Percentiles rank a stretch among this genome's conserved stretches.
phyloP scores from a whole-genome alignment of 768 basidiomycete genomes.

The Sarcomyxa edulis region DNA sequence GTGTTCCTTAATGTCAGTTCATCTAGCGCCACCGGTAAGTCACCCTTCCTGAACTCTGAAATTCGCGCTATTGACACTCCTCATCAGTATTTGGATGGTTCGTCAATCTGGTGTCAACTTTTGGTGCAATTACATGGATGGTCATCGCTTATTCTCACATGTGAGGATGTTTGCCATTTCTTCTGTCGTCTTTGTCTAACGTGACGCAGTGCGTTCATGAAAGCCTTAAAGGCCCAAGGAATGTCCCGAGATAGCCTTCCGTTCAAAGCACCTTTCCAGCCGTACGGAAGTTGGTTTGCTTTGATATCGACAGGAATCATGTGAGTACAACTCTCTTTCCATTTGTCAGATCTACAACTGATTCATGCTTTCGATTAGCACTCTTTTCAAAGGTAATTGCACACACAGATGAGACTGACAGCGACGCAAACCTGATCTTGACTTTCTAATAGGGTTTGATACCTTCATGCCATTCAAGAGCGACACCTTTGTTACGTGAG shows the following conservation, averaged over 20 bases:
- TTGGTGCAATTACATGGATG: slow-evolving; percentile 46
- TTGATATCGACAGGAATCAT: slow-evolving; percentile 46
- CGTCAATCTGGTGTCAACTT: slow-evolving; percentile 42
- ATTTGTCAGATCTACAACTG: too few species aligned
- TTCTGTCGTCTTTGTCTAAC: neutral
- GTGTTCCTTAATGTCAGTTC: slow-evolving; percentile 54
- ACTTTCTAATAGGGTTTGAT: slow-evolving; percentile 55
- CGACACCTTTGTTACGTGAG: slow-evolving; percentile 60
- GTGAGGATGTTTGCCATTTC: slow-evolving; percentile 25
- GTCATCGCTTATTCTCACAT: slow-evolving; percentile 56
- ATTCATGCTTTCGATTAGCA: too few species aligned
- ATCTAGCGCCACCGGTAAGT: slow-evolving; percentile 44
- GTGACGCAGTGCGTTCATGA: slow-evolving; percentile 35
- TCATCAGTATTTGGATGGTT: slow-evolving; percentile 46
- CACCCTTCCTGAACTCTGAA: slow-evolving; percentile 14
- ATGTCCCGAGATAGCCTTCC: slow-evolving; percentile 37
- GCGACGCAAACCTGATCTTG: too few species aligned
- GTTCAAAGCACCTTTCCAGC: slow-evolving; percentile 58
- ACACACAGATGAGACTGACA: too few species aligned
- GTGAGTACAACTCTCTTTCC: too few species aligned
- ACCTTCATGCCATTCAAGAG: slow-evolving; percentile 44
- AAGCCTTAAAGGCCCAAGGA: slow-evolving; percentile 35
- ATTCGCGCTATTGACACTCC: slow-evolving; percentile 19
- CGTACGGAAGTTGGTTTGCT: slow-evolving; percentile 58
- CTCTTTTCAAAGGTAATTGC: too few species aligned